Percentiles rank a stretch among this genome's conserved stretches.
phyloP scores from a whole-genome alignment of 495 filamentous ascomycete genomes.

The Penicillium riverlandense region DNA sequence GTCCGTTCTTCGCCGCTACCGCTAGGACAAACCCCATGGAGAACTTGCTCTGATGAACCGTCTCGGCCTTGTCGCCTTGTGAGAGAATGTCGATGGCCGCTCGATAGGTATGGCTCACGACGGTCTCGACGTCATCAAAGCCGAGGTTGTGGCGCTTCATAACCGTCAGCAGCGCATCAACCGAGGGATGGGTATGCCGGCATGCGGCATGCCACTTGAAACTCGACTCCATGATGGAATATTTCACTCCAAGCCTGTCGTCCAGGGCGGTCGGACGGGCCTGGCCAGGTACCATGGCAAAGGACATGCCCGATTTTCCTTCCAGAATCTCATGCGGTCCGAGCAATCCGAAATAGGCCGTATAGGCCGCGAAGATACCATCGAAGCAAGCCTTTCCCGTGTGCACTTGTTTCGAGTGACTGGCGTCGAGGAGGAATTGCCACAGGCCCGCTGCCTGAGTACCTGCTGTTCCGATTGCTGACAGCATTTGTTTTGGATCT shows the following conservation, averaged over 20 bases:
- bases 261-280: slow-evolving; percentile 22
- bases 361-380: slow-evolving; percentile 29
- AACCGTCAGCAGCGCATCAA: slow-evolving; percentile 23
- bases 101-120: slow-evolving; percentile 21
- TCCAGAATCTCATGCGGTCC: slow-evolving; percentile 28
- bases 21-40: slow-evolving; percentile 34
- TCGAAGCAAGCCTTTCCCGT: slow-evolving; percentile 30
- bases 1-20: slow-evolving; percentile 26
- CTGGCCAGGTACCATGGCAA: slow-evolving; percentile 18
- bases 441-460: slow-evolving; percentile 31
- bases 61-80: slow-evolving; percentile 19
- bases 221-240: slow-evolving; percentile 18
- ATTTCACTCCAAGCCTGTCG: slow-evolving; percentile 17
- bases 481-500: slow-evolving; percentile 13
- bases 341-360: slow-evolving; percentile 19
- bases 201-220: slow-evolving; percentile 35
- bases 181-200: slow-evolving; percentile 29
- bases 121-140: slow-evolving; percentile 24
- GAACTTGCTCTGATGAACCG: slow-evolving; percentile 34
- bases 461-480: slow-evolving; percentile 29
- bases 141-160: slow-evolving; percentile 19
- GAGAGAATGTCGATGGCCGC: slow-evolving; percentile 26
- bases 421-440: slow-evolving; percentile 30
- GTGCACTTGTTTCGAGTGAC: slow-evolving; percentile 32
- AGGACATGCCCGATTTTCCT: slow-evolving; percentile 25